A percentile compares a stretch with the other conserved stretches of the same genome.
Evolutionary conservation across 495 filamentous ascomycete species (phyloP).

Genomic region (Aspergillus kassunensis): DNA sequence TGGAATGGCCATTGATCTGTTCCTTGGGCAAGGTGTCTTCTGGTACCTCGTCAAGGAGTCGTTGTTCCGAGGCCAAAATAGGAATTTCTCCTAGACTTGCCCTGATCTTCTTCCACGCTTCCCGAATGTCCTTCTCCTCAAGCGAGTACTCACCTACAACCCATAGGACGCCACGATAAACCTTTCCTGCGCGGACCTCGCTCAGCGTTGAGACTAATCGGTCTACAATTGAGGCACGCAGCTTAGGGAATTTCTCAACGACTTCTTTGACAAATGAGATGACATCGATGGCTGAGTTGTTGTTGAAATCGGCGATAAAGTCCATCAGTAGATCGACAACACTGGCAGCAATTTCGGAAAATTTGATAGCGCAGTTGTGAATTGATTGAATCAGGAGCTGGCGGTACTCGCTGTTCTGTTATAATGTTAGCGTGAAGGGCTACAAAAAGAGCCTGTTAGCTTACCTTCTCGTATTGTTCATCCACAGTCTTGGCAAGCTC

Average conservation of each 20-base stretch:
- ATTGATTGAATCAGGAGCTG: slow-evolving; percentile 95
- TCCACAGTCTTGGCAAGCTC: slow-evolving; percentile 97
- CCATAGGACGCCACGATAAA: slow-evolving; percentile 95
- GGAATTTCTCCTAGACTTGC: slow-evolving; percentile 95
- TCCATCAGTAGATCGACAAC: slow-evolving; percentile 99
- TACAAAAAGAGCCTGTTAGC: slow-evolving; percentile 1
- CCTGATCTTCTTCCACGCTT: slow-evolving; percentile 95
- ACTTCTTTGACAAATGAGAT: slow-evolving; percentile 99
- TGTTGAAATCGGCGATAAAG: slow-evolving; percentile 98
- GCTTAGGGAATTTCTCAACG: slow-evolving; percentile 93
- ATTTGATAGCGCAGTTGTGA: slow-evolving; percentile 97
- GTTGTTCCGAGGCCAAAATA: slow-evolving; percentile 92
- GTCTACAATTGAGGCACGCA: slow-evolving; percentile 80
- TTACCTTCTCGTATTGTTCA: slow-evolving; percentile 92
- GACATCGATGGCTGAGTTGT: slow-evolving; percentile 92
- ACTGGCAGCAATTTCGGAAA: slow-evolving; percentile 94
- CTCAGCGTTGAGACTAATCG: slow-evolving; percentile 86
- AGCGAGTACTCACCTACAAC: slow-evolving; percentile 97
- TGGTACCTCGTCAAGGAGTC: slow-evolving; percentile 74
- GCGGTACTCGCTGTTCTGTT: slow-evolving; percentile 87
- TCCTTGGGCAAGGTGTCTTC: slow-evolving; percentile 67
- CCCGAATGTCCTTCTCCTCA: slow-evolving; percentile 88
- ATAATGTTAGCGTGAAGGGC: slow-evolving; percentile 20
- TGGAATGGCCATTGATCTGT: slow-evolving; percentile 78
- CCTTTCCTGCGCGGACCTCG: slow-evolving; percentile 94